Evolutionary conservation across 176 grass and related monocot species (phyloP).

Genomic region (Alopecurus myosuroides): DNA sequence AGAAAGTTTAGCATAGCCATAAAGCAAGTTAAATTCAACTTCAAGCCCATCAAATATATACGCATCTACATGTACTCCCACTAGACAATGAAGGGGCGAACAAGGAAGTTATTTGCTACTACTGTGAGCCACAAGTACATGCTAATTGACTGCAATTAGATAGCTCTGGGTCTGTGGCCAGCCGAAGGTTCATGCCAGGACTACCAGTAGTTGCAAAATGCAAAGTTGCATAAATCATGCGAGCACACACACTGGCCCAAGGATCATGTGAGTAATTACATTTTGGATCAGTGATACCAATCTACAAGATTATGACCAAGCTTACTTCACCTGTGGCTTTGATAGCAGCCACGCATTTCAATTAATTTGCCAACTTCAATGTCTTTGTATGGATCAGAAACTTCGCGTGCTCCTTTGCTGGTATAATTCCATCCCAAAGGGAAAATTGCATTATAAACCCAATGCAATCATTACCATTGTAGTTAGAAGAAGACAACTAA

Average conservation of each 20-base stretch:
- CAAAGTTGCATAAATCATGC: neutral
- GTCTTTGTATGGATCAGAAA: constrained; percentile 60
- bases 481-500: neutral
- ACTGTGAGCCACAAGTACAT: neutral
- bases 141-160: neutral
- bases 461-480: neutral
- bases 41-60: neutral
- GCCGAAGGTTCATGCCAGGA: neutral
- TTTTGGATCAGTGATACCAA: neutral
- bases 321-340: neutral
- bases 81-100: neutral
- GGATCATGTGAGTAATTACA: neutral
- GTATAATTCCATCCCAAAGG: constrained; percentile 99
- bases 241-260: neutral
- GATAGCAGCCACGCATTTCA: neutral
- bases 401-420: constrained; percentile 72
- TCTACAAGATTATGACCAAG: neutral
- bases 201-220: neutral
- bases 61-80: neutral
- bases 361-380: neutral
- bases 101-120: neutral
- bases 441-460: constrained; percentile 57
- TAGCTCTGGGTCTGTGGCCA: neutral
- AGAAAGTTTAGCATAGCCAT: neutral
- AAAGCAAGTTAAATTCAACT: neutral